A percentile compares a stretch with the other conserved stretches of the same genome.
These are phyloP conservation scores for Cairneyella variabilis DNA, from an alignment of 495 filamentous ascomycete species.

Conservation along the genomic window DNA sequence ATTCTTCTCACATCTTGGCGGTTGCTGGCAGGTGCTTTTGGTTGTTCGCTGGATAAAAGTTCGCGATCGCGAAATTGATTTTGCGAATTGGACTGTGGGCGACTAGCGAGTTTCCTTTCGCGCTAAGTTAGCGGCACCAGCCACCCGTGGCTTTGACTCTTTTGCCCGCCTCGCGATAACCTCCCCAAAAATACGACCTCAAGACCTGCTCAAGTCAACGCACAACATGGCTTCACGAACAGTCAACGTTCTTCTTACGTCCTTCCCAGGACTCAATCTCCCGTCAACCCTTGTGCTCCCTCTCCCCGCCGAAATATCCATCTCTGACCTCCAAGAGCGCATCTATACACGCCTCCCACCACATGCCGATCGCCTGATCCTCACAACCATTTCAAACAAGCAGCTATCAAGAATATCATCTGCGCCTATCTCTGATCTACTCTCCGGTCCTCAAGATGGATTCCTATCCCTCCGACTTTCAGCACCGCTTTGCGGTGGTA, in stretches of 20 bases:
- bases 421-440: conserved; percentile 48
- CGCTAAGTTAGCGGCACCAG: too few relatives aligned
- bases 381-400: conserved; percentile 80
- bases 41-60: conserved; percentile 9
- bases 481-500: conserved; percentile 76
- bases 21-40: conserved; percentile 20
- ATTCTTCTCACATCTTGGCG: conserved; percentile 49
- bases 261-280: conserved; percentile 77
- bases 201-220: too few relatives aligned
- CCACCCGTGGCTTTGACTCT: too few relatives aligned
- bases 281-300: conserved; percentile 72
- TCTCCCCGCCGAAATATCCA: conserved; percentile 59
- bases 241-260: conserved; percentile 78
- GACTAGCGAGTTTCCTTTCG: too few relatives aligned
- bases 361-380: conserved; percentile 53
- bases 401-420: conserved; percentile 48
- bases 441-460: conserved; percentile 46
- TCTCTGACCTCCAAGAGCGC: conserved; percentile 60
- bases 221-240: conserved; percentile 43
- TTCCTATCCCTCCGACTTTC: conserved; percentile 80
- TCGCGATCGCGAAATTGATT: conserved; percentile 7
- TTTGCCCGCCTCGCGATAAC: too few relatives aligned
- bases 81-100: neutral
- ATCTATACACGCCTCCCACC: conserved; percentile 63
- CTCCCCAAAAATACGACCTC: too few relatives aligned